A percentile compares a stretch with the other conserved stretches of the same genome.
These are phyloP conservation scores for Diutina pseudorugosa DNA, from an alignment of 1,139 yeast species.

Conservation along the genomic window DNA sequence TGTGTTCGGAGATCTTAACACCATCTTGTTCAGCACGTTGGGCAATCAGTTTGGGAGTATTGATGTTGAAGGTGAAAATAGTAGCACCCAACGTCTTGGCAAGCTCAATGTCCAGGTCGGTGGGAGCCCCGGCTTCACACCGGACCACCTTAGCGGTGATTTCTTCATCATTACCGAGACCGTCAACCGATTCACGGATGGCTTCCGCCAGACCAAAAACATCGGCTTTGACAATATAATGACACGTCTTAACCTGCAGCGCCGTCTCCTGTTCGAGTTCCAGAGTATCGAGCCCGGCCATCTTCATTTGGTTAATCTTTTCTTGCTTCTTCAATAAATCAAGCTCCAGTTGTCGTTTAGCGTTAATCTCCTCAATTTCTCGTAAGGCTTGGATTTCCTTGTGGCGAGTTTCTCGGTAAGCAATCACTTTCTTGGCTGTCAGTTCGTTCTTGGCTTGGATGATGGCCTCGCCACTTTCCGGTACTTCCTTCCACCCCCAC, in stretches of 20 bases:
- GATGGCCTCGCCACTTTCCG: conserved; percentile 83
- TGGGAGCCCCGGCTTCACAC: conserved; percentile 76
- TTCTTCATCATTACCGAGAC: conserved; percentile 81
- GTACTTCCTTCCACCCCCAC: conserved; percentile 91
- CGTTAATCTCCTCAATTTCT: conserved; percentile 63
- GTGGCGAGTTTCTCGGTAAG: conserved; percentile 44
- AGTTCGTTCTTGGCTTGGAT: conserved; percentile 67
- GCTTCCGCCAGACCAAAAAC: conserved; percentile 66
- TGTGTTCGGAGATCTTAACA: conserved; percentile 55
- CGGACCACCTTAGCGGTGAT: conserved; percentile 57
- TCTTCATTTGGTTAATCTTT: conserved; percentile 39
- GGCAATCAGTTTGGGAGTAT: conserved; percentile 52
- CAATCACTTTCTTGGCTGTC: conserved; percentile 62
- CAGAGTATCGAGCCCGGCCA: conserved; percentile 42
- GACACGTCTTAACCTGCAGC: conserved; percentile 21
- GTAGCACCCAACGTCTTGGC: conserved; percentile 69
- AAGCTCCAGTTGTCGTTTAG: conserved; percentile 34
- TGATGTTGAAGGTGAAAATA: conserved; percentile 69
- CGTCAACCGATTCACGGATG: conserved; percentile 59
- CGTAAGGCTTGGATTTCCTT: conserved; percentile 50
- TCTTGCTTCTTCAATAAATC: conserved; percentile 38
- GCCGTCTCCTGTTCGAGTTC: conserved; percentile 23
- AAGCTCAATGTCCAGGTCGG: conserved; percentile 70
- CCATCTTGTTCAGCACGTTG: conserved; percentile 47
- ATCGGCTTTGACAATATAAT: conserved; percentile 74